These are phyloP conservation scores for Phoma herbarum DNA, from an alignment of 2,329 filamentous ascomycete species.

Conservation along the genomic window DNA sequence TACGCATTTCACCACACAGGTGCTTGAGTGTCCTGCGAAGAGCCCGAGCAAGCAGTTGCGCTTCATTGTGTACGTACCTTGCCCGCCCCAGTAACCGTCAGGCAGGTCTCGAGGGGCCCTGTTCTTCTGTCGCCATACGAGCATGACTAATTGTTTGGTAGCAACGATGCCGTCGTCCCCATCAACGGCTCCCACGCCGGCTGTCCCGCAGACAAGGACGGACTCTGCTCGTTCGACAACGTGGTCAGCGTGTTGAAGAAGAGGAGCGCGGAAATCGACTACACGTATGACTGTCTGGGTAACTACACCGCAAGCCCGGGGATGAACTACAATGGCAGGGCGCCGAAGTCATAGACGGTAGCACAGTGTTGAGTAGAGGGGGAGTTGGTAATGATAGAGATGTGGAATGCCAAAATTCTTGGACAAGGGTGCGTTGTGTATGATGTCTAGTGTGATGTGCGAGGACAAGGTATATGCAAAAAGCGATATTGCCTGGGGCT, in stretches of 20 bases:
- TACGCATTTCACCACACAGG: slow-evolving; percentile 44
- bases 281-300: slow-evolving; percentile 41
- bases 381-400: not conserved
- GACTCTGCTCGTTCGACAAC: slow-evolving; percentile 41
- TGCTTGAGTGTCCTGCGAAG: slow-evolving; percentile 34
- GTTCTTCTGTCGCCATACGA: no score
- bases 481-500: not conserved
- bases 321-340: slow-evolving; percentile 40
- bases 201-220: slow-evolving; percentile 32
- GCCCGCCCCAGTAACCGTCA: not conserved
- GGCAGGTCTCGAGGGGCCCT: no score
- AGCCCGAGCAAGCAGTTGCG: slow-evolving; percentile 40
- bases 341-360: slow-evolving; percentile 22
- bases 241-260: slow-evolving; percentile 41
- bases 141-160: not conserved
- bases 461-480: no score
- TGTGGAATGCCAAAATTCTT: not conserved
- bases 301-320: slow-evolving; percentile 40
- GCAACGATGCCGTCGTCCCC: slow-evolving; percentile 43
- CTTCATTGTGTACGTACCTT: slow-evolving; percentile 39
- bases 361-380: not conserved
- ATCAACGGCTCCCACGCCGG: slow-evolving; percentile 36
- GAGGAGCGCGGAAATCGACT: slow-evolving; percentile 41
- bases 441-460: not conserved
- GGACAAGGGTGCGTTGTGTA: not conserved